Evolutionary conservation across 2,329 filamentous ascomycete species (phyloP).

Genomic region (Teratosphaeria pseudoeucalypti): DNA sequence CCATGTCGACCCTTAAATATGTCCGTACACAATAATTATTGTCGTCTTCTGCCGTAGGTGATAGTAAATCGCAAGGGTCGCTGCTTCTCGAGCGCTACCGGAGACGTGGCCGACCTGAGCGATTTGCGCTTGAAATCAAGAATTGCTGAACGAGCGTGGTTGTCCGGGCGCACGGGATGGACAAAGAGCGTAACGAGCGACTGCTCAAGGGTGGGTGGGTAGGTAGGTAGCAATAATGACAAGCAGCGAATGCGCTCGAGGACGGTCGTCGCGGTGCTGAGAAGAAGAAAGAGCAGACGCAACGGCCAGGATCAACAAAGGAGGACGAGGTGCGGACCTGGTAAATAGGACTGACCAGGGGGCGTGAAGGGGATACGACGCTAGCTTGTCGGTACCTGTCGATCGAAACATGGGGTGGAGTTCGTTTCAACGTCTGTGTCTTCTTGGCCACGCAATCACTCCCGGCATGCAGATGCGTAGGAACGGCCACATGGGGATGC

Average conservation of each 20-base stretch:
- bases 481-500: neutral
- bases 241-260: constrained; percentile 15
- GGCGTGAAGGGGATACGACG: constrained; percentile 2
- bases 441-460: neutral
- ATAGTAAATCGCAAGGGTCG: constrained; percentile 4
- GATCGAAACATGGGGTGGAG: neutral
- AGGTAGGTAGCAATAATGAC: constrained; percentile 7
- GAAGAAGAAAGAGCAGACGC: constrained; percentile 12
- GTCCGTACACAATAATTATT: neutral
- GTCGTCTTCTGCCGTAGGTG: neutral
- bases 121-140: constrained; percentile 19
- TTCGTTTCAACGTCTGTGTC: neutral
- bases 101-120: constrained; percentile 34
- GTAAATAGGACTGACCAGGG: neutral
- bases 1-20: neutral
- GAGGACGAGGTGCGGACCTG: neutral
- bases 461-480: neutral
- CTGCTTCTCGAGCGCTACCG: constrained; percentile 31
- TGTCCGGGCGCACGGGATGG: constrained; percentile 22
- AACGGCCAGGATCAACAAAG: neutral
- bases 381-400: neutral
- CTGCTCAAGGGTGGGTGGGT: constrained; percentile 19
- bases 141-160: constrained; percentile 21
- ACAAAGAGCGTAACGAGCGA: constrained; percentile 31
- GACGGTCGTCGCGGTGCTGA: constrained; percentile 13